Percentiles rank a stretch among this genome's conserved stretches.
These are phyloP conservation scores for Myotisia sp. DNA, from an alignment of 2,329 filamentous ascomycete genomes.

Conservation along the genomic window DNA sequence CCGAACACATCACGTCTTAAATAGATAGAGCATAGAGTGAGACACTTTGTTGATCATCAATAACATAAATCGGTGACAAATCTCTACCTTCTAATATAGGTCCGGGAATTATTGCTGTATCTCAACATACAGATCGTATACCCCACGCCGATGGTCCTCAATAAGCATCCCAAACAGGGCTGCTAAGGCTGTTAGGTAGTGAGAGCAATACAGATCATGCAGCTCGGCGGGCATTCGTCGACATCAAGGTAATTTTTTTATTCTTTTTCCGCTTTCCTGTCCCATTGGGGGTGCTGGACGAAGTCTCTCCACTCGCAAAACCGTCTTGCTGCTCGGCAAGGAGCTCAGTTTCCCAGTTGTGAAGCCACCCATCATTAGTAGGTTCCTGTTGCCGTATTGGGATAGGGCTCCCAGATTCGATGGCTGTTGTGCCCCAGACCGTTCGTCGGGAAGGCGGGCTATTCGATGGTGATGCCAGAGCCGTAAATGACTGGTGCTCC, in stretches of 20 bases:
- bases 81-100: no score
- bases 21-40: no score
- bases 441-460: constrained; percentile 64
- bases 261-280: constrained; percentile 47
- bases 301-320: constrained; percentile 7
- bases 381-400: constrained; percentile 8
- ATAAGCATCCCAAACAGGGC: no score
- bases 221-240: constrained; percentile 46
- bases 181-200: no score
- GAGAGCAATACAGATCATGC: constrained; percentile 31
- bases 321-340: constrained; percentile 16
- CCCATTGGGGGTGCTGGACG: constrained; percentile 3
- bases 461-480: constrained; percentile 61
- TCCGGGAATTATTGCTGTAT: no score
- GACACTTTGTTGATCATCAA: no score
- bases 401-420: constrained; percentile 45
- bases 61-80: no score
- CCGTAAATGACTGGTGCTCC: constrained; percentile 31
- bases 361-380: constrained; percentile 69
- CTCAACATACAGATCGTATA: no score
- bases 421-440: constrained; percentile 76
- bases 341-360: constrained; percentile 67
- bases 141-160: no score
- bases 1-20: no score
- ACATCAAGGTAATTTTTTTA: constrained; percentile 57